Conservation (phyloP, 2,329 filamentous ascomycete genomes). For the Apiospora sp. region DNA sequence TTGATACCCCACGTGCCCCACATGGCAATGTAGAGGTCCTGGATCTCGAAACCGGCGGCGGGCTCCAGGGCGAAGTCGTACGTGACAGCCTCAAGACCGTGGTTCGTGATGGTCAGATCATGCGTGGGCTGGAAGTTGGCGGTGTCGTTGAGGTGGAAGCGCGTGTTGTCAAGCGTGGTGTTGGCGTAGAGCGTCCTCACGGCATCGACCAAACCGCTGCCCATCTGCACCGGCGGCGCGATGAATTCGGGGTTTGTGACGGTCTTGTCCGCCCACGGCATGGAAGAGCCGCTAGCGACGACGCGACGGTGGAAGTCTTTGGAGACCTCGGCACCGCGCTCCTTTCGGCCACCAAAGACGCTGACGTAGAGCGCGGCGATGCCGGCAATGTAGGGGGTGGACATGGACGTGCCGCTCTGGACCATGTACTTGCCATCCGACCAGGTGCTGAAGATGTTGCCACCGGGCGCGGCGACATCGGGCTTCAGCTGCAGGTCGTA, state of each 20-base stretch:
- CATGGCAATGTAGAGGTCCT: conserved; percentile 25
- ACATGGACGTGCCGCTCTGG: conserved; percentile 54
- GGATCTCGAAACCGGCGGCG: conserved; percentile 50
- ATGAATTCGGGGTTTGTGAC: not conserved
- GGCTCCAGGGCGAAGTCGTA: conserved; percentile 53
- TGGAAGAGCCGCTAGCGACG: conserved; percentile 33
- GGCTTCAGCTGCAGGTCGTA: conserved; percentile 48
- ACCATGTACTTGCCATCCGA: conserved; percentile 43
- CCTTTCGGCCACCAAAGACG: conserved; percentile 35
- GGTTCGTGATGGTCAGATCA: conserved; percentile 53
- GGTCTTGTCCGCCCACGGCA: conserved; percentile 32
- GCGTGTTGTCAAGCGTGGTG: conserved; percentile 43
- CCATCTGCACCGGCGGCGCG: conserved; percentile 26
- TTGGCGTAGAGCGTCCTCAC: conserved; percentile 45
- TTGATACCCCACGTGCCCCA: conserved; percentile 23
- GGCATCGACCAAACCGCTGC: conserved; percentile 45
- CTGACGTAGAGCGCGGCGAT: conserved; percentile 40
- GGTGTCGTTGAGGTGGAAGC: conserved; percentile 50
- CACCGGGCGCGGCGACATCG: conserved; percentile 46
- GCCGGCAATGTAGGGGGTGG: conserved; percentile 49
- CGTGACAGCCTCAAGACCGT: conserved; percentile 45
- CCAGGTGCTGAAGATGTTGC: conserved; percentile 51
- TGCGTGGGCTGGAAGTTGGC: conserved; percentile 42
- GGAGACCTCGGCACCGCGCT: conserved; percentile 29
- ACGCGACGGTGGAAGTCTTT: conserved; percentile 33